Conservation (phyloP, 345 rosid species). For the Pugionium cornutum region DNA sequence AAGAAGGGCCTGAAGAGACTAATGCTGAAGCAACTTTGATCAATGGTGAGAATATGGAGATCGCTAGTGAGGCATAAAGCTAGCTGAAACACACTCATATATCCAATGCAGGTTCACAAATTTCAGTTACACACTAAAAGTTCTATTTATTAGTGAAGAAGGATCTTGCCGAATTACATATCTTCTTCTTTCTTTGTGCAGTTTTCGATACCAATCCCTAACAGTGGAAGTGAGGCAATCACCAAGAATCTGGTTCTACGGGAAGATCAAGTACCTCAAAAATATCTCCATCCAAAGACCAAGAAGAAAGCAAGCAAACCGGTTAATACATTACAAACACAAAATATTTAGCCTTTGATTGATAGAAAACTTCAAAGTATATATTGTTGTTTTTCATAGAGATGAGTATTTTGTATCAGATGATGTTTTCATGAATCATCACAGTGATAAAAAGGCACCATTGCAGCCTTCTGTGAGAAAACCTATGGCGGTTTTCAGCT, state of each 20-base stretch:
- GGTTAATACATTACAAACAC: constrained; percentile 44
- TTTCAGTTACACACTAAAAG: no score
- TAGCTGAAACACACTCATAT: no score
- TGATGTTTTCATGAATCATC: constrained; percentile 58
- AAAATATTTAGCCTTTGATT: neutral
- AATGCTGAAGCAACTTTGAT: constrained; percentile 28
- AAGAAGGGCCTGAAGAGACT: constrained; percentile 42
- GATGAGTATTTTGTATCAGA: constrained; percentile 58
- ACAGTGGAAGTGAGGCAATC: constrained; percentile 92
- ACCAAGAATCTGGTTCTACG: constrained; percentile 73
- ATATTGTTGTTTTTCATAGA: constrained; percentile 27
- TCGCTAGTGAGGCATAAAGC: constrained; percentile 49
- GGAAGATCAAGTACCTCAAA: constrained; percentile 94
- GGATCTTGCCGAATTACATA: neutral
- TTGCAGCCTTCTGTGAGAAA: constrained; percentile 49
- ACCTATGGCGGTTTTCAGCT: constrained; percentile 79
- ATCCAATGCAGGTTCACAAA: no score
- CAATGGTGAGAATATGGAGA: constrained; percentile 32
- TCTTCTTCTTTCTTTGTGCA: constrained; percentile 74
- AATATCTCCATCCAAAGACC: constrained; percentile 74
- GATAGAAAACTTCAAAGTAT: neutral
- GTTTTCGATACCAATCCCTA: constrained; percentile 87
- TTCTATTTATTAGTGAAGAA: no score
- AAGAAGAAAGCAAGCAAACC: constrained; percentile 72
- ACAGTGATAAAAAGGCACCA: constrained; percentile 58